Conservation (phyloP, 75 land plant genomes). For the Pinus albicaulis region DNA sequence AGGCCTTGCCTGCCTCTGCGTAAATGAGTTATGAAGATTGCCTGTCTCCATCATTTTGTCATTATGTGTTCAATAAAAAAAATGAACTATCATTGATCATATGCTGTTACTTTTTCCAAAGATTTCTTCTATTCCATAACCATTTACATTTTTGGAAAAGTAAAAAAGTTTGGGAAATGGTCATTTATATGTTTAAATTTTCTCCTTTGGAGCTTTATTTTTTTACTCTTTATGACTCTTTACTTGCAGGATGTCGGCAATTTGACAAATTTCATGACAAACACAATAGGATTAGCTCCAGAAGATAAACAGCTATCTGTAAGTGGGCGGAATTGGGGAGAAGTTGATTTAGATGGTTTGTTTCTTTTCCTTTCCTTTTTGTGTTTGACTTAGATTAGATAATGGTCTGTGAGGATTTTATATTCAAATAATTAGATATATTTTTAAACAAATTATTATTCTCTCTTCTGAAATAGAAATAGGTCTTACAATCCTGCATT, state of each 20-base stretch:
- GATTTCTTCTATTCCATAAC: no score
- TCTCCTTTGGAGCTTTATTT: neutral
- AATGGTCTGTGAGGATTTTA: neutral
- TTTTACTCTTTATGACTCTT: neutral
- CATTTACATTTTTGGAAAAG: no score
- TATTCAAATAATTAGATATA: neutral
- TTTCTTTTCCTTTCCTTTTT: neutral
- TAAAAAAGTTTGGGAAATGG: neutral
- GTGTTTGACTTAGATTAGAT: neutral
- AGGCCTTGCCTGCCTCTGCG: no score
- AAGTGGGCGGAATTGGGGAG: conserved; percentile 83
- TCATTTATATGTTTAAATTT: neutral
- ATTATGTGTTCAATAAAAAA: no score
- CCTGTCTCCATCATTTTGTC: no score
- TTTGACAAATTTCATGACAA: conserved; percentile 53
- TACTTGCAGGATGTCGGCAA: conserved; percentile 52
- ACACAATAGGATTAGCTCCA: conserved; percentile 47
- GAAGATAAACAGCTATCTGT: conserved; percentile 81
- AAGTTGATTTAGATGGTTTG: conserved; percentile 73
- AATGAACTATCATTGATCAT: no score
- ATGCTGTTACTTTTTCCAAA: no score
- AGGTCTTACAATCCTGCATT: neutral
- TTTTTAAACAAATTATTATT: neutral
- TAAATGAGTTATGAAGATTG: no score
- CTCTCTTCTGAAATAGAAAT: neutral